Base-by-base conservation (phyloP, 1,284 basidiomycete genomes). In the Gomphus bonarii region DNA sequence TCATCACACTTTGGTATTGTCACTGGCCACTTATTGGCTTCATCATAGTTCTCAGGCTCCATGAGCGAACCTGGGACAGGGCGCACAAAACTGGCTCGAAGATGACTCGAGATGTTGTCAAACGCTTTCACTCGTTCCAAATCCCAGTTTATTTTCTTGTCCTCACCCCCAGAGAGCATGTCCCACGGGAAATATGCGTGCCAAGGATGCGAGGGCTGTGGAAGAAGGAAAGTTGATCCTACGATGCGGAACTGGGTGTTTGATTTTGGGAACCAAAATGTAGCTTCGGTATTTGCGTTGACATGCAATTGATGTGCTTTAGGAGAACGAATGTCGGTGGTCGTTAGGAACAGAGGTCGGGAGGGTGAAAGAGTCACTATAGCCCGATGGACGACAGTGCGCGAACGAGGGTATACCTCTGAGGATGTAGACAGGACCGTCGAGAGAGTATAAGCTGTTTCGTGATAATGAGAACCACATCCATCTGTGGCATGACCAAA, bases 1-100 rank as follows among this genome's bases (percentile, higher is more conserved):
- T 79, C 76, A 3, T 68, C 72, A 7, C 70, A 62, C 46, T 67
- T 71, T 22, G 73, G 70, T 14, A 78, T 66, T 33, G 61, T 67
- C 53, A 61, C 61, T 4, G 82, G 82, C 84, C 84, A 87, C 58
- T 67, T 68, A 60, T 76, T 75, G 58, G 77, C 75, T 54, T 77
- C 79, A 1, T 80, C 78, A 49, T 76, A 72, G 25, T 70, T 69
- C n/a, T 28, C 25, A 28, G 25, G 25, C 25, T 65, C 43, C 44
- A 86, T 64, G 3, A 64, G 67, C 1, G 67, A 68, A 0, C 85
- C 85, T 0, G 85, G 82, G 0, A 71, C 63, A 0, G 85, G 85
- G 2, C 78, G 68, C 59, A 76, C 78, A 82, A 83, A 88, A 50
- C 71, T 74, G 25, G 85, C 85, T 62, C 76, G 79, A 81, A 87